Percentiles rank a stretch among this genome's conserved stretches.
phyloP scores from a whole-genome alignment of 495 filamentous ascomycete species.

The Massariosphaeria phaeospora region DNA sequence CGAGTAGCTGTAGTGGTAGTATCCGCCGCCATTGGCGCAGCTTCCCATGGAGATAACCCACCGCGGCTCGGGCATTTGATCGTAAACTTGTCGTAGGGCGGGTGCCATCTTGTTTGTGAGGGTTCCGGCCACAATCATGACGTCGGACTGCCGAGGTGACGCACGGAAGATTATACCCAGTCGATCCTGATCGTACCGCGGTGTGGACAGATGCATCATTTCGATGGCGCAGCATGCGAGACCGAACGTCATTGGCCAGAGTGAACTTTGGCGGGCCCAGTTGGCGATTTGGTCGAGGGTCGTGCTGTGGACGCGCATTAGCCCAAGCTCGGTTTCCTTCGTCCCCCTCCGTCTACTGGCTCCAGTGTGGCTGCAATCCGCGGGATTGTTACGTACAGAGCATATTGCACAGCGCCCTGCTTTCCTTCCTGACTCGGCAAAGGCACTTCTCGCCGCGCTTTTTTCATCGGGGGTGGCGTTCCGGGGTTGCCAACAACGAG shows the following conservation, averaged over 20 bases:
- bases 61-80: constrained; percentile 93
- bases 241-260: constrained; percentile 98
- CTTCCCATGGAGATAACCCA: constrained; percentile 92
- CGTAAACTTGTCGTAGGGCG: constrained; percentile 89
- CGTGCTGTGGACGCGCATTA: constrained; percentile 52
- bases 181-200: constrained; percentile 93
- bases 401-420: constrained; percentile 95
- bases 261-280: constrained; percentile 87
- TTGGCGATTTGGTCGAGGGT: constrained; percentile 89
- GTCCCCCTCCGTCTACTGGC: background rate
- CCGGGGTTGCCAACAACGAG: constrained; percentile 37
- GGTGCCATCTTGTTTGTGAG: constrained; percentile 98
- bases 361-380: background rate
- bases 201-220: constrained; percentile 97
- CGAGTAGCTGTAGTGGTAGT: constrained; percentile 91
- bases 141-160: constrained; percentile 89
- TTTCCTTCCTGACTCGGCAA: constrained; percentile 87
- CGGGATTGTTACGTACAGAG: constrained; percentile 58
- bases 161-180: constrained; percentile 97
- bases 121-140: constrained; percentile 96
- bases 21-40: constrained; percentile 89
- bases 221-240: constrained; percentile 95
- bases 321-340: constrained; percentile 2
- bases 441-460: constrained; percentile 68
- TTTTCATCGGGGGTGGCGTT: constrained; percentile 45